A percentile compares a stretch with the other conserved stretches of the same genome.
Conservation (phyloP, 352 stramenopile genomes). For the Pythium grandisporangium region DNA sequence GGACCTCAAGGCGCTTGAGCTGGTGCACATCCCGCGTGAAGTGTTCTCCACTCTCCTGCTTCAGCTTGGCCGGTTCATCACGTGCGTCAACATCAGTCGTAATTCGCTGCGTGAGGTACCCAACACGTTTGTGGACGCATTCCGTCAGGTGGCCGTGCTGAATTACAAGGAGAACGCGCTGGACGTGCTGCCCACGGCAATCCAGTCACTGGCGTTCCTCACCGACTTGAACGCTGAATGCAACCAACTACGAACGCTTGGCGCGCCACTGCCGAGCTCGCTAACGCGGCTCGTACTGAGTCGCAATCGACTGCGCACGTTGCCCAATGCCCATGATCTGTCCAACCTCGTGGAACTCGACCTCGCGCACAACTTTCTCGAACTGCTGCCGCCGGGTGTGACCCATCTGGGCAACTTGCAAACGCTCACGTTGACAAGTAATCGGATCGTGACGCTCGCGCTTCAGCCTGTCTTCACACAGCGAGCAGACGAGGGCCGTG, state of each 20-base stretch:
- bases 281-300: conserved; percentile 24
- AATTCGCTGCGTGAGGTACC: conserved; percentile 60
- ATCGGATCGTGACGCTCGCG: conserved; percentile 56
- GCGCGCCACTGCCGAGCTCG: conserved; percentile 22
- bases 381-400: conserved; percentile 42
- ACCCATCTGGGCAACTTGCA: conserved; percentile 28
- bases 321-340: conserved; percentile 40
- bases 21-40: conserved; percentile 44
- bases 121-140: conserved; percentile 32
- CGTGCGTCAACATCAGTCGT: conserved; percentile 50
- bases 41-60: conserved; percentile 56
- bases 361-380: conserved; percentile 53
- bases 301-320: conserved; percentile 40
- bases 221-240: conserved; percentile 34
- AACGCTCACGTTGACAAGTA: conserved; percentile 30
- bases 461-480: conserved; percentile 28
- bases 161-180: conserved; percentile 65
- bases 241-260: conserved; percentile 45
- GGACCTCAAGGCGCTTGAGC: conserved; percentile 54
- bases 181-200: conserved; percentile 15
- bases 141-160: conserved; percentile 36
- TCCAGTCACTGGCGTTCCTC: conserved; percentile 26
- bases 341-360: conserved; percentile 37
- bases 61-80: conserved; percentile 52
- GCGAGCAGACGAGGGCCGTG: too few species aligned